These are phyloP conservation scores for Oenanthe sinensis DNA, from an alignment of 129 eudicot species.

Conservation along the genomic window DNA sequence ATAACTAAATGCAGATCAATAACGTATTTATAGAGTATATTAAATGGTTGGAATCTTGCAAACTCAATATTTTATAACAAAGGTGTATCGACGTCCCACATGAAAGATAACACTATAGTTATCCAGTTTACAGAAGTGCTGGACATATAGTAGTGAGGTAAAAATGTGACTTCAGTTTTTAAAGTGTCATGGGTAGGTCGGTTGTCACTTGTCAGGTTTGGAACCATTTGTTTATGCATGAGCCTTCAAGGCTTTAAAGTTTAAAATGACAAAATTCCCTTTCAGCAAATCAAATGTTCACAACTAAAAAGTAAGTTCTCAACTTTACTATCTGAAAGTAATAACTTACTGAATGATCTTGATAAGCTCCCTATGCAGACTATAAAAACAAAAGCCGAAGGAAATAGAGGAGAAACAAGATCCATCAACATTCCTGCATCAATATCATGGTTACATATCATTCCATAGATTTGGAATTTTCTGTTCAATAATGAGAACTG, in stretches of 20 bases:
- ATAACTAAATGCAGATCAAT: neutral
- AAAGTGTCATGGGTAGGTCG: neutral
- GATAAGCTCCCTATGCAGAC: conserved; percentile 97
- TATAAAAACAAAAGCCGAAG: conserved; percentile 81
- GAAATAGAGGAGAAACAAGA: conserved; percentile 92
- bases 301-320: neutral
- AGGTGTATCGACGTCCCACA: neutral
- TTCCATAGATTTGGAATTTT: neutral
- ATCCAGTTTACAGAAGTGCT: neutral
- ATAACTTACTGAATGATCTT: conserved; percentile 91
- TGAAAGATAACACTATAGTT: neutral
- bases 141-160: neutral
- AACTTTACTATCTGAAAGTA: neutral
- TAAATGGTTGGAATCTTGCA: neutral
- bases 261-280: neutral
- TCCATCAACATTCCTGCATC: conserved; percentile 98
- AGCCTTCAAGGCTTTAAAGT: neutral
- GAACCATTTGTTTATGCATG: neutral
- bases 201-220: neutral
- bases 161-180: neutral
- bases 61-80: neutral
- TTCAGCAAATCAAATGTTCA: neutral
- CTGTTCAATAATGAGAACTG: neutral
- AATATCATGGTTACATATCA: conserved; percentile 9
- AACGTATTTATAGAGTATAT: neutral